phyloP scores from a whole-genome alignment of 306 rosid species.

The Gastrolobium villosum region DNA sequence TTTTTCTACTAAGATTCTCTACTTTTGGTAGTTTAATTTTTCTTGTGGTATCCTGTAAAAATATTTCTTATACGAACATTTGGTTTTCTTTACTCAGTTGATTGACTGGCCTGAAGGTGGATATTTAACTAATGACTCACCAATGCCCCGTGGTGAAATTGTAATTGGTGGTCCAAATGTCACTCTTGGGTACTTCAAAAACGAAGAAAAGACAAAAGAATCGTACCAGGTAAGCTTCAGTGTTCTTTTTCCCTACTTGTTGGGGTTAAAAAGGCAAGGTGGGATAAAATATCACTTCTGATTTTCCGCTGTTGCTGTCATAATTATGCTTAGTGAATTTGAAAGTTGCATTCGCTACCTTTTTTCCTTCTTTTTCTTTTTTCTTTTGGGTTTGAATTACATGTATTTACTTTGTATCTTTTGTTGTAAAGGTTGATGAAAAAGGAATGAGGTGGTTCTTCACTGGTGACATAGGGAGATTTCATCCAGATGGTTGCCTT shows the following conservation, averaged over 20 bases:
- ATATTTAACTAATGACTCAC: conserved; percentile 69
- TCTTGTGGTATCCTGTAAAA: neutral
- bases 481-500: conserved; percentile 89
- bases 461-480: conserved; percentile 88
- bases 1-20: conserved; percentile 8
- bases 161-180: conserved; percentile 93
- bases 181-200: conserved; percentile 88
- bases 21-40: neutral
- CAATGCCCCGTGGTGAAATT: conserved; percentile 93
- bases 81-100: conserved; percentile 58
- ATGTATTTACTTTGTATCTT: neutral
- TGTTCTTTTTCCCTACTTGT: neutral
- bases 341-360: neutral
- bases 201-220: conserved; percentile 86
- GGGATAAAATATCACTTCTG: neutral
- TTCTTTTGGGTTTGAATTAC: neutral
- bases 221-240: conserved; percentile 72
- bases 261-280: neutral
- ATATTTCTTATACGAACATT: conserved; percentile 32
- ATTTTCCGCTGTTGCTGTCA: conserved; percentile 10
- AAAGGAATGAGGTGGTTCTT: conserved; percentile 91
- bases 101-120: conserved; percentile 94
- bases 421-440: conserved; percentile 74
- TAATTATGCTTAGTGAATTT: conserved; percentile 19
- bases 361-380: neutral